These are phyloP conservation scores for Myriosclerotinia duriaeana DNA, from an alignment of 2,329 filamentous ascomycete genomes.

Conservation along the genomic window DNA sequence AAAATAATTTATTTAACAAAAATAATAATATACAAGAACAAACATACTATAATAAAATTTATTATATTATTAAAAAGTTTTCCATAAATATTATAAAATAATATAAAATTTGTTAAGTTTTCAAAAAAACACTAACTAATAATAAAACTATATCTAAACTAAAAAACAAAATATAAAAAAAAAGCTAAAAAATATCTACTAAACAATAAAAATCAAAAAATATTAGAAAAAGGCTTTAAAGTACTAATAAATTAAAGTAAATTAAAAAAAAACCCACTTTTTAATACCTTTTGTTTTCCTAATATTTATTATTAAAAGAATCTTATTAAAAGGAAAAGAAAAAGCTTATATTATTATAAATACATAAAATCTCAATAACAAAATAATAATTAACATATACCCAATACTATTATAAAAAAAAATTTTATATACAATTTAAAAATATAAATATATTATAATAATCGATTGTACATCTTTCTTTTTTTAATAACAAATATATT, in stretches of 20 bases:
- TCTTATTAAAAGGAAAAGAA: background rate
- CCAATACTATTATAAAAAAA: background rate
- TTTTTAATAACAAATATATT: no score
- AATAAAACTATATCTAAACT: background rate
- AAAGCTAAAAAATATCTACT: background rate
- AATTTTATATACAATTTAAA: background rate
- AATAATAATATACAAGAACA: background rate
- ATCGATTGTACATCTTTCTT: background rate
- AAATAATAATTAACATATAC: background rate
- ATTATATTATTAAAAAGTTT: background rate
- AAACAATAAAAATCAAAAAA: background rate
- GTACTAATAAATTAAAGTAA: background rate
- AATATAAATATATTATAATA: background rate
- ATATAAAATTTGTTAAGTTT: background rate
- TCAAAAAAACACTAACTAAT: background rate
- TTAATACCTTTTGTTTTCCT: background rate
- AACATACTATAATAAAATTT: background rate
- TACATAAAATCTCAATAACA: no score
- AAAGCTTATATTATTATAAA: no score
- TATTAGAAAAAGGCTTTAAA: background rate
- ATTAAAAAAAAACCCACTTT: background rate
- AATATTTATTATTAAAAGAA: background rate
- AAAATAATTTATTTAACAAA: background rate
- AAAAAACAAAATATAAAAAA: background rate
- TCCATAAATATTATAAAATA: background rate